Evolutionary conservation across 371 early-diverging fungal species (phyloP).

Genomic region (Mortierella sp.): DNA sequence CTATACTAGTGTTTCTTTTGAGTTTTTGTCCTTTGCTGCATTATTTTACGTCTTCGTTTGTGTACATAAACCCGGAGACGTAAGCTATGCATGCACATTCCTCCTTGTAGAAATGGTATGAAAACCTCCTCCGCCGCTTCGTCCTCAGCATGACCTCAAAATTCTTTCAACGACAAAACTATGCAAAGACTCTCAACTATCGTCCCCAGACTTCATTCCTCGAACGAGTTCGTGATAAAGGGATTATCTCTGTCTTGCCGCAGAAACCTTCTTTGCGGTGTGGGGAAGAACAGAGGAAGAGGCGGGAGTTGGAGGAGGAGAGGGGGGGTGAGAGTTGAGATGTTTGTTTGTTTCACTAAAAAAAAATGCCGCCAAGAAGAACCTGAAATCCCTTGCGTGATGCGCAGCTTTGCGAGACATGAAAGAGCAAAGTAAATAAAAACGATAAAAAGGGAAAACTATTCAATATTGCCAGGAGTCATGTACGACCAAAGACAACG

Average conservation of each 20-base stretch:
- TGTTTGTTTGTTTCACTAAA: too few species aligned
- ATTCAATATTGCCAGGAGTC: background rate
- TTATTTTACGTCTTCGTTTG: too few species aligned
- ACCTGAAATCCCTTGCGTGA: too few species aligned
- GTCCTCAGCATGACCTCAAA: conserved; percentile 2
- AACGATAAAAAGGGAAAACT: too few species aligned
- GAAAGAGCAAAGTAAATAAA: too few species aligned
- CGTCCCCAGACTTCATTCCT: background rate
- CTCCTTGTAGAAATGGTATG: too few species aligned
- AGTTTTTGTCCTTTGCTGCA: background rate
- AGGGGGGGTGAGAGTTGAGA: too few species aligned
- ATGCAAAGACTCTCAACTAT: conserved; percentile 7
- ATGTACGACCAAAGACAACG: too few species aligned
- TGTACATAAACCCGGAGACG: too few species aligned
- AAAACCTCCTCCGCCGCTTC: conserved; percentile 1
- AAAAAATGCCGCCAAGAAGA: too few species aligned
- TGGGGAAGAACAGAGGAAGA: background rate
- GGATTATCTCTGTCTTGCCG: background rate
- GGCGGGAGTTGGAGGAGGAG: background rate
- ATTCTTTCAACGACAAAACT: background rate
- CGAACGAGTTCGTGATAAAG: background rate
- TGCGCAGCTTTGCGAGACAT: too few species aligned
- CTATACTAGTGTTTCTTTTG: background rate
- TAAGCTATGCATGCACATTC: too few species aligned
- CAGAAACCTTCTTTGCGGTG: background rate